phyloP scores from a whole-genome alignment of 2,329 filamentous ascomycete species.

The Chrysoporthe austroafricana region DNA sequence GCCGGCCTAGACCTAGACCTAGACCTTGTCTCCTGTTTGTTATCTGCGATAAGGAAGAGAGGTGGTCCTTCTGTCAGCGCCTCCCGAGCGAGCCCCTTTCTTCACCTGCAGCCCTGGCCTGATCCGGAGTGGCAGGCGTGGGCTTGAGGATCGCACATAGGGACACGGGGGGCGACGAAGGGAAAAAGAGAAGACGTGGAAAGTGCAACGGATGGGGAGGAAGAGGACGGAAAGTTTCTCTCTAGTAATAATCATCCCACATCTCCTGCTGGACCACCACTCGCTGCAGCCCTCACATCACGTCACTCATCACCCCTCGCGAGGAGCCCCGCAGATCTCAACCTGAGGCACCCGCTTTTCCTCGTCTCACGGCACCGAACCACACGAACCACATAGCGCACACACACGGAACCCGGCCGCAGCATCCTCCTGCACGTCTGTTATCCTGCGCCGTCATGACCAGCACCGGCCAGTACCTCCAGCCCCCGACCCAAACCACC shows the following conservation, averaged over 20 bases:
- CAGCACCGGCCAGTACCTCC: background rate
- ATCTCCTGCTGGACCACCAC: background rate
- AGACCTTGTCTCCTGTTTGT: background rate
- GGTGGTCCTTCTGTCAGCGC: background rate
- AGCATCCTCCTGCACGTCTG: no score
- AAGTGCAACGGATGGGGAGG: no score
- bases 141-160: background rate
- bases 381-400: background rate
- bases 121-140: background rate
- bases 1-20: background rate
- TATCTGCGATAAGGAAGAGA: slow-evolving; percentile 3
- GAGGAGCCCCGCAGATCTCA: background rate
- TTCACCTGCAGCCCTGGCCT: background rate
- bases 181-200: background rate
- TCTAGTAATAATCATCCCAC: background rate
- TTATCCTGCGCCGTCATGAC: background rate
- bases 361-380: background rate
- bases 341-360: background rate
- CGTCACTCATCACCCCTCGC: background rate
- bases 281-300: background rate
- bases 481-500: background rate
- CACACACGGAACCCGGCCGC: no score
- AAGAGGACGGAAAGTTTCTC: background rate
- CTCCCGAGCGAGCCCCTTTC: background rate
- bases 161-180: background rate